Evolutionary conservation across 371 early-diverging fungal genomes (phyloP), one percentile per base, ranked within the genome.

Genomic region (Mortierella sp.): DNA sequence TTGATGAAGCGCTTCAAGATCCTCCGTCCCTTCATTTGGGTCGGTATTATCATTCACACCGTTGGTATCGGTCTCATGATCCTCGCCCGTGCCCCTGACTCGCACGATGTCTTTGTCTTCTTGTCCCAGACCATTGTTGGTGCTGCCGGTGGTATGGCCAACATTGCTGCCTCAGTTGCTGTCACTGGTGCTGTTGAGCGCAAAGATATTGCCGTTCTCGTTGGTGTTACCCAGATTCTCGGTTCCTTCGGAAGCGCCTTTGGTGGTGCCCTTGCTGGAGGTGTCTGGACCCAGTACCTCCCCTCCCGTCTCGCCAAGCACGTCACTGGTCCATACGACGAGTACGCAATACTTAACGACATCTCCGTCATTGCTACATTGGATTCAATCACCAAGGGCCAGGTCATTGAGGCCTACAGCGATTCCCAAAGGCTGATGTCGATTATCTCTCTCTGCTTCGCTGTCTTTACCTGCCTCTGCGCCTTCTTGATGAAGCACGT

Each of bases 51-150:
- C 19, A 54, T 89, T 34, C 79, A 82, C 78, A 82, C 89, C 5
- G 45, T 88, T 16, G 90, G 90, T 76, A 80, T 88, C 57, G 91
- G 90, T n/a, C 57, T 90, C 9, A 90, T 91, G 91, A 90, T 91
- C 55, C 89, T 85, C 19, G 83, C 91, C 55, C 89, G 91, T 50
- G 74, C 75, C 70, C 88, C 90, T 1, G 70, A 74, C 3, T 84
- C 90, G 2, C 81, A 87, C 6, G 84, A 87, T 80, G 89, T 78
- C 31, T 87, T 88, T 77, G 86, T 91, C 31, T 89, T 90, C 42
- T 84, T 89, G 52, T 87, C 88, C 5, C 90, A 91, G 73, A 74
- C 88, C 31, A 73, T 91, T 72, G 87, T 88, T 75, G 91, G 91
- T 75, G 79, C 83, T 65, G 90, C 88, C 0, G 88, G 84, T 70